Conservation (phyloP, 2,329 filamentous ascomycete genomes). For the Elsinoe perseae region DNA sequence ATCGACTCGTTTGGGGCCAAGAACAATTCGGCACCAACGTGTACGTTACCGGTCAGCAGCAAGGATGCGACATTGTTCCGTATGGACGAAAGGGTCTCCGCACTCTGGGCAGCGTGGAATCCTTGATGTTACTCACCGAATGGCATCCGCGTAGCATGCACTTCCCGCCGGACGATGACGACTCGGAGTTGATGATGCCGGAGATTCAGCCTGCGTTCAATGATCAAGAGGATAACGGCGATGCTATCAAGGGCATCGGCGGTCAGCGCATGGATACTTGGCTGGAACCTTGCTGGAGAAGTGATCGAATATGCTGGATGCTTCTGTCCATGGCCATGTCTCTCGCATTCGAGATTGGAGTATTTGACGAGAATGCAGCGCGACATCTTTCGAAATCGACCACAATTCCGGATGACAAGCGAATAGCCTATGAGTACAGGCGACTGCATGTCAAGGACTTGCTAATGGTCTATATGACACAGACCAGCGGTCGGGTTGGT, state of each 20-base stretch:
- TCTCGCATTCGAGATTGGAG: slow-evolving; percentile 84
- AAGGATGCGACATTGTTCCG: slow-evolving; percentile 58
- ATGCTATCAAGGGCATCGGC: slow-evolving; percentile 56
- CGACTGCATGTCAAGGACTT: slow-evolving; percentile 76
- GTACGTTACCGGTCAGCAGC: slow-evolving; percentile 62
- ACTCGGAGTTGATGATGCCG: slow-evolving; percentile 57
- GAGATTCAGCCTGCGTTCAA: slow-evolving; percentile 33
- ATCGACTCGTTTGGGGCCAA: slow-evolving; percentile 89
- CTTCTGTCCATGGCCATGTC: slow-evolving; percentile 83
- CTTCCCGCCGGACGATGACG: slow-evolving; percentile 68
- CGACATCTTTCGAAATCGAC: slow-evolving; percentile 45
- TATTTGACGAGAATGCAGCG: slow-evolving; percentile 78
- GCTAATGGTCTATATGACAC: slow-evolving; percentile 82
- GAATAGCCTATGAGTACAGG: slow-evolving; percentile 68
- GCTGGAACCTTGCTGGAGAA: slow-evolving; percentile 89
- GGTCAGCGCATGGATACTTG: slow-evolving; percentile 86
- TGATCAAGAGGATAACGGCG: slow-evolving; percentile 59
- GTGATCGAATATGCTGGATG: slow-evolving; percentile 97
- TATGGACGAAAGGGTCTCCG: slow-evolving; percentile 60
- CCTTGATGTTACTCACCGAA: slow-evolving; percentile 85
- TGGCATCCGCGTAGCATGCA: slow-evolving; percentile 95
- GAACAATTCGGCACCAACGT: slow-evolving; percentile 90
- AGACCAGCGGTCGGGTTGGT: slow-evolving; percentile 85
- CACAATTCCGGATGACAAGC: slow-evolving; percentile 45
- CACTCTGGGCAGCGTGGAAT: slow-evolving; percentile 89